Evolutionary conservation across 805 yeast species (phyloP).

Genomic region (Metschnikowia shivogae): DNA sequence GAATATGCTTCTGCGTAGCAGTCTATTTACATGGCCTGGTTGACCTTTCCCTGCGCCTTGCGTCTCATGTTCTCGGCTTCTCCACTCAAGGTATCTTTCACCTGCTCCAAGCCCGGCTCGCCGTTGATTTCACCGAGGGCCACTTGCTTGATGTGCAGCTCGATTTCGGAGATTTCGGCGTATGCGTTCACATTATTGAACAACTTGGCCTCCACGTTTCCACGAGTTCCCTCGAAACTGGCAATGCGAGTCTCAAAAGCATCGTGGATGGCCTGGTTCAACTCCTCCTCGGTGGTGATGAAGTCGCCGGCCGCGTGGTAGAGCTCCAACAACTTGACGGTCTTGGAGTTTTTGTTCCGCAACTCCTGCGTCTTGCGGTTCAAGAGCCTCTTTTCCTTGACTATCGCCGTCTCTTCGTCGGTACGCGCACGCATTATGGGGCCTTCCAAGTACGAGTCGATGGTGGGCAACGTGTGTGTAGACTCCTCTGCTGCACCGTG

Average conservation of each 20-base stretch:
- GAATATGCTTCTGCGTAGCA: neutral
- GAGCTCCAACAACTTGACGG: slow-evolving; percentile 58
- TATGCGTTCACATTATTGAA: slow-evolving; percentile 27
- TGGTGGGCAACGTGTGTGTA: slow-evolving; percentile 72
- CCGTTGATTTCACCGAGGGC: slow-evolving; percentile 39
- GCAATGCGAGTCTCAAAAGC: slow-evolving; percentile 46
- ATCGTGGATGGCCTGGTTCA: slow-evolving; percentile 52
- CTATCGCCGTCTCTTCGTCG: slow-evolving; percentile 55
- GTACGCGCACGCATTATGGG: slow-evolving; percentile 74
- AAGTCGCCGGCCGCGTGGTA: slow-evolving; percentile 67
- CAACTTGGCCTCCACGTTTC: slow-evolving; percentile 34
- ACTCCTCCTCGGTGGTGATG: slow-evolving; percentile 68
- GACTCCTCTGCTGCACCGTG: slow-evolving; percentile 50
- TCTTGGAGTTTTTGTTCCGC: slow-evolving; percentile 47
- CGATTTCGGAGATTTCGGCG: slow-evolving; percentile 28
- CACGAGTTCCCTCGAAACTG: slow-evolving; percentile 32
- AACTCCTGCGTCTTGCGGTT: slow-evolving; percentile 60
- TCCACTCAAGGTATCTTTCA: slow-evolving; percentile 39
- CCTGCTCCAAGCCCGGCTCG: slow-evolving; percentile 38
- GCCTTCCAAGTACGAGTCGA: slow-evolving; percentile 61
- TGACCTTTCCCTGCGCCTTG: slow-evolving; percentile 33
- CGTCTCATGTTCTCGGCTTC: slow-evolving; percentile 33
- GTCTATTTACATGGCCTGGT: slow-evolving; percentile 19
- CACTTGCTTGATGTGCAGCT: slow-evolving; percentile 32
- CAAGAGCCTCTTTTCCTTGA: slow-evolving; percentile 57